These are phyloP conservation scores for Camillea tinctor DNA, from an alignment of 2,329 filamentous ascomycete species.

Conservation along the genomic window DNA sequence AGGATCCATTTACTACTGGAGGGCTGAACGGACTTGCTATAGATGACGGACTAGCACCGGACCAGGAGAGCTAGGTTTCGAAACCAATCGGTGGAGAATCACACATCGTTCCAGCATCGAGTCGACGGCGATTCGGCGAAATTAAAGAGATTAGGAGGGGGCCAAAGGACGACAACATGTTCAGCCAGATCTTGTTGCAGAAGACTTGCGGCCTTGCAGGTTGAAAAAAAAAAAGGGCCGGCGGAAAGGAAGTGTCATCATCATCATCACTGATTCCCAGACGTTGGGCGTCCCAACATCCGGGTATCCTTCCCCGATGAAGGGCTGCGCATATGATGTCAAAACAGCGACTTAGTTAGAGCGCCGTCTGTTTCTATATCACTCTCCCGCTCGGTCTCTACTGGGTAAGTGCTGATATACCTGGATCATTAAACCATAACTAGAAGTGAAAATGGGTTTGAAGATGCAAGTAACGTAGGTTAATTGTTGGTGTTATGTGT, in stretches of 20 bases:
- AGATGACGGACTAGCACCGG: conserved; percentile 13
- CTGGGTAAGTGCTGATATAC: background rate
- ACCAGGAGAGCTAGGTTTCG: conserved; percentile 17
- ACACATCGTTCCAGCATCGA: conserved; percentile 13
- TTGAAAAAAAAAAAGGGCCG: conserved; percentile 8
- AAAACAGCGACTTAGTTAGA: conserved; percentile 10
- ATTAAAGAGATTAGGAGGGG: conserved; percentile 19
- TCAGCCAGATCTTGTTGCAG: conserved; percentile 14
- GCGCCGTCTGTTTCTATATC: background rate
- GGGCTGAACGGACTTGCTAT: conserved; percentile 8
- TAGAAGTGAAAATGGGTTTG: background rate
- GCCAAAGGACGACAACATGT: conserved; percentile 18
- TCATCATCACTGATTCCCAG: conserved; percentile 12
- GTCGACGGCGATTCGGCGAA: conserved; percentile 22
- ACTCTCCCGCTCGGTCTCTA: background rate
- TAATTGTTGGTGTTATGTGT: background rate
- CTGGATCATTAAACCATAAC: background rate
- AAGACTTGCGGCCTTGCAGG: conserved; percentile 1
- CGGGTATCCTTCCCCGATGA: conserved; percentile 19
- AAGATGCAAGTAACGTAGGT: background rate
- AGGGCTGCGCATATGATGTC: conserved; percentile 9
- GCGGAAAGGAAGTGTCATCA: conserved; percentile 6
- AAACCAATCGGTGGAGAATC: conserved; percentile 19
- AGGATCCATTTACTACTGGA: conserved; percentile 13
- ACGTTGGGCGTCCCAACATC: conserved; percentile 19